Evolutionary conservation across 2,329 filamentous ascomycete genomes (phyloP), one percentile per base, ranked within the genome.

Genomic region (Fusarium sp.): DNA sequence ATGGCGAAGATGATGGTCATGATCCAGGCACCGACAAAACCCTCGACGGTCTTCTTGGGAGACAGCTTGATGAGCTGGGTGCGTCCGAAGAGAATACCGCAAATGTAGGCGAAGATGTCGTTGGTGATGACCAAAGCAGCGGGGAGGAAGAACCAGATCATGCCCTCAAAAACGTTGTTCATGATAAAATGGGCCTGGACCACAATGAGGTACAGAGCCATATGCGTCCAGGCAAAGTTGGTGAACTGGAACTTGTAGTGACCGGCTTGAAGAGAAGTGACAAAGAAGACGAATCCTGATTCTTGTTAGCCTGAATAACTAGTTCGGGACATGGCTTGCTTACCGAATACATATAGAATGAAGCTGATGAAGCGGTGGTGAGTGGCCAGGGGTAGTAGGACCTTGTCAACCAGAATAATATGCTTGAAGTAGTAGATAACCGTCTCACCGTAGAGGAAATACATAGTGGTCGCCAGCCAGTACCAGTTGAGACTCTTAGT

Each of bases 381-480:
- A 18, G 95, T 98, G 56, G 96, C 94, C 78, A 99, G 90, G 11
- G 96, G 96, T 60, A 98, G 85, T 66, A 99, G 85, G 44, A 98
- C 92, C 80, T 92, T 93, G 82, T 99, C 96, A 44, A 99, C 94
- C 62, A 99, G 84, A 42, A 99, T 90, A 72, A 99, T 95, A 79
- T 99, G 96, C 86, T 99, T 99, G 84, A 99, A 99, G 83, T 99
- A 99, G 84, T 99, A 99, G 77, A 99, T 97, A 77, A 99, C 95
- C 76, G 93, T 98, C 83, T 99, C 96, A 77, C 96, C 96, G 78
- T 99, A 99, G 50, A 99, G 86, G 75, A 97, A 99, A 85, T 99
- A 99, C 95, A 99, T 98, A 73, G 95, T 97, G 26, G 93, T 93
- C n/a, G 94, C 96, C 55, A 99, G 87, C 85, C 97, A 99, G 81